Evolutionary conservation across 352 stramenopile genomes (phyloP).

Genomic region (Pythium dissimile): DNA sequence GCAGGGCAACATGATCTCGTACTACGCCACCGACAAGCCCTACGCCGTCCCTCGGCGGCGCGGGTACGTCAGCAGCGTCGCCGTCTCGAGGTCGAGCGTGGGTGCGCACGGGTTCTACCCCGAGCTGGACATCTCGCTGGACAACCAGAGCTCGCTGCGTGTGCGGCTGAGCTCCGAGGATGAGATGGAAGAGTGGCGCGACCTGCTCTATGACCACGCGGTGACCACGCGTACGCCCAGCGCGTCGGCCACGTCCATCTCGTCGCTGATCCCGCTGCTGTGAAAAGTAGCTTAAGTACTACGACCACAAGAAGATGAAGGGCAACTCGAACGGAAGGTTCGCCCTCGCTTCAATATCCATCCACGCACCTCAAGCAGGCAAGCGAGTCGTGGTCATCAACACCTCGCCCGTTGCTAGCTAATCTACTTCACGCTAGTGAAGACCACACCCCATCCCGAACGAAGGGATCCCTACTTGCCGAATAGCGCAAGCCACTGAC

Average conservation of each 20-base stretch:
- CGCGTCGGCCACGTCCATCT: constrained; percentile 5
- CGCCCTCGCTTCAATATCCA: neutral
- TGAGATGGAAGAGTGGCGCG: constrained; percentile 30
- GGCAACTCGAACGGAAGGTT: constrained; percentile 17
- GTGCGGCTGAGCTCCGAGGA: constrained; percentile 27
- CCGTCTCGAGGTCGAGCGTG: constrained; percentile 11
- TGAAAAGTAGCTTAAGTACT: neutral
- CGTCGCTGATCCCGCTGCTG: constrained; percentile 14
- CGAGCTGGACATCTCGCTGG: constrained; percentile 24
- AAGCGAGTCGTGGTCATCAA: too few species aligned
- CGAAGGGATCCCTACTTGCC: too few species aligned
- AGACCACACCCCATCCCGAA: too few species aligned
- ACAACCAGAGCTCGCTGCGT: constrained; percentile 18
- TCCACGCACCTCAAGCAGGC: too few species aligned
- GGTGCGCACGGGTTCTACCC: constrained; percentile 21
- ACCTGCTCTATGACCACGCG: constrained; percentile 18
- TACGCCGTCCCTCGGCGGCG: constrained; percentile 62
- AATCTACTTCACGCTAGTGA: too few species aligned
- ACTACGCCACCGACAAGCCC: constrained; percentile 72
- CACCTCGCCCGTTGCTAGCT: too few species aligned
- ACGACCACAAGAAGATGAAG: too few species aligned
- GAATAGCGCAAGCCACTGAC: too few species aligned
- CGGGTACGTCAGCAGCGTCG: constrained; percentile 53
- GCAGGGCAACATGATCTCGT: constrained; percentile 66
- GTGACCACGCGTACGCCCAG: neutral